These are phyloP conservation scores for Hemisphaericaspora subhashii DNA, from an alignment of 1,139 yeast genomes.

Conservation along the genomic window DNA sequence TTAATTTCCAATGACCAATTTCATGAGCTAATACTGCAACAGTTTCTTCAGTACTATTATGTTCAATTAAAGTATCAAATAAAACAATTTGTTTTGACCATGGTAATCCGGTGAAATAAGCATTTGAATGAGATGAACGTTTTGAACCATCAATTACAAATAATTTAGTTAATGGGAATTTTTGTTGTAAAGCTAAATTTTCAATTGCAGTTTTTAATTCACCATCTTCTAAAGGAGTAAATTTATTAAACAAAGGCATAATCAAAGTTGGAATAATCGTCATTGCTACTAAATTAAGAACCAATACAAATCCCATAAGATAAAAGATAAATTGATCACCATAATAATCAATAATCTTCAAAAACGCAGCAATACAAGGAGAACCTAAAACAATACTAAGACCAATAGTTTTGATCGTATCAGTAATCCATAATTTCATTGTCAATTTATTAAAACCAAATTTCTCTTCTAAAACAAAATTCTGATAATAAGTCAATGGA, in stretches of 20 bases:
- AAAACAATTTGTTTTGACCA: constrained; percentile 95
- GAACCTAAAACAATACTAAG: constrained; percentile 62
- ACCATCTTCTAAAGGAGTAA: constrained; percentile 88
- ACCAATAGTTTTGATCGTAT: constrained; percentile 59
- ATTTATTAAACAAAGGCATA: constrained; percentile 88
- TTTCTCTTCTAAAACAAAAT: constrained; percentile 87
- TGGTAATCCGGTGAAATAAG: constrained; percentile 92
- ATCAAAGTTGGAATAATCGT: constrained; percentile 78
- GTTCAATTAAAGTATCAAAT: constrained; percentile 84
- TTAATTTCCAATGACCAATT: constrained; percentile 94
- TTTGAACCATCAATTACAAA: constrained; percentile 93
- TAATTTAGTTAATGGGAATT: constrained; percentile 82
- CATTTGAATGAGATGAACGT: constrained; percentile 94
- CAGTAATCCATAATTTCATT: constrained; percentile 65
- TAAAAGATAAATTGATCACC: constrained; percentile 82
- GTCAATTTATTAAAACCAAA: constrained; percentile 93
- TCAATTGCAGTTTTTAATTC: constrained; percentile 83
- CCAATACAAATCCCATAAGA: constrained; percentile 68
- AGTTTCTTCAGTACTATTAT: constrained; percentile 74
- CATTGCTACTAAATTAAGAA: constrained; percentile 70
- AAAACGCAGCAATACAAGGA: constrained; percentile 71
- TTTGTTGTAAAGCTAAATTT: constrained; percentile 67
- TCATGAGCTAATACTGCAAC: constrained; percentile 96
- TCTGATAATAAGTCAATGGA: constrained; percentile 73
- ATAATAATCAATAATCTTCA: constrained; percentile 76